Evolutionary conservation across 495 filamentous ascomycete species (phyloP).

Genomic region (Talaromyces stipitatus): DNA sequence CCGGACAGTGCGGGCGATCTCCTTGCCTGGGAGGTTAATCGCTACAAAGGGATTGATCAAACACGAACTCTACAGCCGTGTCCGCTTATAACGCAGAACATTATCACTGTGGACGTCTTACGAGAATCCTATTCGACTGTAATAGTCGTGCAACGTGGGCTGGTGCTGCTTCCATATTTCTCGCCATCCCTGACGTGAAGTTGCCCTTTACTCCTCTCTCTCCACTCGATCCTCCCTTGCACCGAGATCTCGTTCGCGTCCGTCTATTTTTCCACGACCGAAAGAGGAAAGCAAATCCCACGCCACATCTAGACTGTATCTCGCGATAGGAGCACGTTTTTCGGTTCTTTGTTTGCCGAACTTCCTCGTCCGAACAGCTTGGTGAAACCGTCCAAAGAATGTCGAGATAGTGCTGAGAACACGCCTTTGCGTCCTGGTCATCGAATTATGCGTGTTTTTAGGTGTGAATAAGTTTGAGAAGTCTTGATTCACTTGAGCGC

Average conservation of each 20-base stretch:
- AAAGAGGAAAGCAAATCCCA: constrained; percentile 2
- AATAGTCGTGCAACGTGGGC: background rate
- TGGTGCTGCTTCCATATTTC: background rate
- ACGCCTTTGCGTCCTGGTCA: background rate
- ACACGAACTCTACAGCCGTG: background rate
- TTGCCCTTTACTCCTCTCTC: background rate
- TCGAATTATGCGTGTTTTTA: constrained; percentile 1
- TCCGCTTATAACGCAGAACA: background rate
- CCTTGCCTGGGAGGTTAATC: background rate
- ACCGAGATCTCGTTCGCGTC: background rate
- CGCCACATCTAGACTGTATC: background rate
- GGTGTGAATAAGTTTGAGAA: background rate
- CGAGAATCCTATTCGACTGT: background rate
- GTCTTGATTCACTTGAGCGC: background rate
- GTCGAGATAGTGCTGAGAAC: background rate
- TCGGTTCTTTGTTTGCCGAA: background rate
- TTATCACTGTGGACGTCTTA: background rate
- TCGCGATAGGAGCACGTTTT: too few species aligned
- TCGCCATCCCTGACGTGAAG: constrained; percentile 3
- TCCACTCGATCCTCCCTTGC: background rate
- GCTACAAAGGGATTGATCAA: background rate
- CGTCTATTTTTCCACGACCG: background rate
- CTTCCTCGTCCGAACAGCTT: background rate
- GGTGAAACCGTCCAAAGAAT: background rate
- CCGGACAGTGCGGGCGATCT: background rate